Evolutionary conservation across 306 rosid genomes (phyloP).

Genomic region (Acacia confusa): DNA sequence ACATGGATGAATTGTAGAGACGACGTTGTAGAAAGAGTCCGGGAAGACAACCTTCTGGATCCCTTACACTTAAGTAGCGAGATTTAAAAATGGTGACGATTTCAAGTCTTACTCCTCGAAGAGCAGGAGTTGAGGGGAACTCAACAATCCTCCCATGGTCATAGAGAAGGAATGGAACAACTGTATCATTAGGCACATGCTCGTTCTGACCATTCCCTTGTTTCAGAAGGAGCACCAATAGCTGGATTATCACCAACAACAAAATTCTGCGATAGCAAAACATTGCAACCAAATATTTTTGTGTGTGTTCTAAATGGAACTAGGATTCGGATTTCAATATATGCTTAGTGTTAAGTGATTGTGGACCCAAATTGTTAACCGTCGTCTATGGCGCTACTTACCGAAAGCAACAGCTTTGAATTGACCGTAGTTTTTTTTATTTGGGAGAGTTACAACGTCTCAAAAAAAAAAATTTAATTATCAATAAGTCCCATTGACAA

Average conservation of each 20-base stretch:
- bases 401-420: no score
- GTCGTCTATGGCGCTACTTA: no score
- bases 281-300: neutral
- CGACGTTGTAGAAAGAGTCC: neutral
- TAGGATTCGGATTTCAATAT: neutral
- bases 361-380: neutral
- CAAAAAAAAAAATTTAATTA: no score
- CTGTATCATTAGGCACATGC: neutral
- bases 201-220: neutral
- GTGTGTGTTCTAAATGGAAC: neutral
- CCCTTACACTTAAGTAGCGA: neutral
- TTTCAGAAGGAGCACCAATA: neutral
- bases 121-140: neutral
- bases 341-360: neutral
- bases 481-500: no score
- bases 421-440: no score
- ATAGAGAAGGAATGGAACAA: neutral
- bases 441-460: no score
- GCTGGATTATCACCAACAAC: neutral
- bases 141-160: neutral
- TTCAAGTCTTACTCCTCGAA: neutral
- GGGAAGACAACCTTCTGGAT: constrained; percentile 32
- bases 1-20: constrained; percentile 19
- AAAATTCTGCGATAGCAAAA: neutral
- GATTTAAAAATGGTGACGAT: constrained; percentile 20